phyloP scores from a whole-genome alignment of 345 rosid species.

The Arabidopsis thaliana region DNA sequence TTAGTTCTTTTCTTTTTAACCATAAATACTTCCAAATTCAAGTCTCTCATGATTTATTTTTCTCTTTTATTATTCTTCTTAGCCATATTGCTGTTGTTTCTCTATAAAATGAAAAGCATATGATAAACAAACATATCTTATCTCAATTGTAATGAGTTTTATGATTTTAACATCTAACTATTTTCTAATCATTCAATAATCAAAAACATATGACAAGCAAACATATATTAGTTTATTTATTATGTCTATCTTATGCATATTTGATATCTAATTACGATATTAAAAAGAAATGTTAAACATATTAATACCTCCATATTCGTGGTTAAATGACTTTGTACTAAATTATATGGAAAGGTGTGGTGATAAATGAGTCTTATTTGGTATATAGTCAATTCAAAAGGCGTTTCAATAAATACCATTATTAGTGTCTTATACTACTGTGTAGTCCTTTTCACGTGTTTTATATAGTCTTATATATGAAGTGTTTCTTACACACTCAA shows the following conservation, averaged over 20 bases:
- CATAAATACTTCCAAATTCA: no score
- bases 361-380: background rate
- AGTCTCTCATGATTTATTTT: background rate
- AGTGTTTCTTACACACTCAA: background rate
- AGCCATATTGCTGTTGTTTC: background rate
- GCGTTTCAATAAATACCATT: background rate
- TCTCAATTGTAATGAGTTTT: background rate
- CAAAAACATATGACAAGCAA: no score
- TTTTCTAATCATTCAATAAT: background rate
- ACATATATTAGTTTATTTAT: background rate
- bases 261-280: background rate
- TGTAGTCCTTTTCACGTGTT: background rate
- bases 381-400: background rate
- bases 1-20: no score
- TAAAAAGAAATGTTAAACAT: background rate
- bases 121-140: no score
- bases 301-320: background rate
- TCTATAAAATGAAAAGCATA: background rate
- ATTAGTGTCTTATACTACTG: background rate
- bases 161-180: background rate
- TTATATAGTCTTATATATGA: background rate
- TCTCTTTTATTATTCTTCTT: background rate
- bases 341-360: background rate
- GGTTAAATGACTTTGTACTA: background rate
- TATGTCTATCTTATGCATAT: background rate